Base-by-base conservation (phyloP, 257 asterid genomes). In the Echium plantagineum region DNA sequence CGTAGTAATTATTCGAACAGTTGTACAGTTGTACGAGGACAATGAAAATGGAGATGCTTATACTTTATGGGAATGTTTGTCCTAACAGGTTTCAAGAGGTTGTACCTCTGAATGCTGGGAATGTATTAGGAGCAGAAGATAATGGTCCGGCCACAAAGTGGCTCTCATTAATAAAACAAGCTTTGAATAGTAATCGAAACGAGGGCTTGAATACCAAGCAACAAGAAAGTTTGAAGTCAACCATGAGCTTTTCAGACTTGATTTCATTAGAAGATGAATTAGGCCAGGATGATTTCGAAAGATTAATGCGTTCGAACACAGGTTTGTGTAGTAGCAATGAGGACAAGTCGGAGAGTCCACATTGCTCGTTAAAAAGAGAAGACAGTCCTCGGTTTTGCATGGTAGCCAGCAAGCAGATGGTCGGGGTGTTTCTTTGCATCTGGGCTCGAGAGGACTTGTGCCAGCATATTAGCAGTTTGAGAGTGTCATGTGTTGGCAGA, bases 41-140 rank as follows among this genome's bases (percentile, higher is more conserved):
- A 6, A 15, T 21, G 20, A 24, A 60, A 60, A 21, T 26, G 15
- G 22, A 8, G 19, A 30, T 12, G 15, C 22, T 46, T 35, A 47
- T 35, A 32, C 15, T 13, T 46, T 57, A 24, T 24, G 8, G 9
- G 21, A 16, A 22, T n/a, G 1, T 15, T 35, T 22, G n/a, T 26
- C 60, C 19, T 38, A 56, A 42, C 80, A 90, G 97, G 76, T 83
- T 90, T 63, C 97, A 90, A 66, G 97, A 90, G 69, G 77, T 87
- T 63, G 96, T 90, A 38, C 97, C 97, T 16, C 72, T 90, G 15
- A 90, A 86, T 46, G 97, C 95, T 6, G 88, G 95, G 55, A 89
- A 86, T 55, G 90, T 89, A 15, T 60, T 90, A 5, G 94, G 96
- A 8, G 78, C 89, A 7, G 90, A 83, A 65, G 88, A 86, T 72